phyloP scores from a whole-genome alignment of 306 rosid species.

The Cucurbita maxima region DNA sequence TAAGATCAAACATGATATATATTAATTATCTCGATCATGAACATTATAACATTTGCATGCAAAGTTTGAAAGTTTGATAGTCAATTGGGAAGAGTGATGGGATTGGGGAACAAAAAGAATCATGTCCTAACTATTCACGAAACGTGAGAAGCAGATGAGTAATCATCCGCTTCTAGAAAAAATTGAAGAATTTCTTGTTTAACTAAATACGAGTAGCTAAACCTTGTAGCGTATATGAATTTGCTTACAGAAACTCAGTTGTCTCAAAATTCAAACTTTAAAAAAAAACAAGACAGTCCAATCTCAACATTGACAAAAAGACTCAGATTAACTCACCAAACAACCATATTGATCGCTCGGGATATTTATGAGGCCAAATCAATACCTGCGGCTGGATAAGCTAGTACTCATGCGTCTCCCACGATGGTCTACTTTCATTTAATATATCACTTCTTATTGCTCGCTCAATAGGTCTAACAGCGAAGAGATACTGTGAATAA shows the following conservation, averaged over 20 bases:
- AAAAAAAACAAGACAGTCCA: not conserved
- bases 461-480: slow-evolving; percentile 52
- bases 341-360: not conserved
- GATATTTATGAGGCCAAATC: slow-evolving; percentile 7
- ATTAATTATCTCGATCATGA: not conserved
- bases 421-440: slow-evolving; percentile 47
- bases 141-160: too few species aligned
- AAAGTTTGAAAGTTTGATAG: not conserved
- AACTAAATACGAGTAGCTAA: not conserved
- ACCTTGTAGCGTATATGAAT: not conserved
- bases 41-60: not conserved
- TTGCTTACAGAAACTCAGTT: not conserved
- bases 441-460: slow-evolving; percentile 47
- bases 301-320: not conserved
- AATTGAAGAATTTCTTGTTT: too few species aligned
- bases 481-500: slow-evolving; percentile 29
- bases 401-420: slow-evolving; percentile 51
- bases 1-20: not conserved
- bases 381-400: slow-evolving; percentile 12
- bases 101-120: not conserved
- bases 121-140: too few species aligned
- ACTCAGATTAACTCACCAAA: not conserved
- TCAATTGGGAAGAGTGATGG: not conserved
- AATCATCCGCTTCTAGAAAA: too few species aligned
- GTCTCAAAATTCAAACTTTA: not conserved